Base-by-base conservation (phyloP, 2,329 filamentous ascomycete genomes). In the Colletotrichum sp. region DNA sequence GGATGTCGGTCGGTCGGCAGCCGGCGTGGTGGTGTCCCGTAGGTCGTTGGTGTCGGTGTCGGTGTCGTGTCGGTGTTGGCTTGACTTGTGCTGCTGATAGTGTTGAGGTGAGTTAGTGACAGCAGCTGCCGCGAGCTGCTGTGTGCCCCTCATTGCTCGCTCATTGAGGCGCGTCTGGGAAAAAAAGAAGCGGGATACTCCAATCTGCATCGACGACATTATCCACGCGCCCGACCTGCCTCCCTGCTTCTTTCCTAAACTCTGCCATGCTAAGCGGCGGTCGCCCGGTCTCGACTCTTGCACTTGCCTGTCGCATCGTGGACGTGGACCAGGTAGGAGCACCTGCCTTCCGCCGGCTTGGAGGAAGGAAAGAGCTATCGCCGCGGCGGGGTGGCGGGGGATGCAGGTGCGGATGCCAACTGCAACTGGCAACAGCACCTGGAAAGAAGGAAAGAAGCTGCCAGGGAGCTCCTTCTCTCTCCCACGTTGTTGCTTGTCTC, bases 141-240 rank as follows among this genome's bases (percentile, higher is more conserved):
- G 30, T 32, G 43, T 34, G 52, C 58, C 28, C 48, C 28, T 48
- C n/a, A n/a, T 21, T 69, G 61, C 65, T 18, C 38, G 18, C 36
- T 38, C 67, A 66, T 66, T 74, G 72, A 61, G 67, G 72, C 67
- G 72, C 68, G 28, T 72, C 67, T 13, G n/a, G n/a, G 1, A 48
- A 0, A 32, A 32, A 48, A 48, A 21, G 10, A 48, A 48, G 43
- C 43, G n/a, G 43, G 30, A 60, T 61, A 34, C 48, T 38, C 28
- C 28, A 68, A 38, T 48, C 36, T 52, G 10, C 30, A 30, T 70
- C 30, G 13, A 28, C 67, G 43, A 69, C 65, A 73, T 73, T 48
- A 70, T n/a, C 34, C 67, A 36, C 71, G 48, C 58, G 30, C 67
- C 32, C 18, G 43, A 6, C 65, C n/a, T 57, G 7, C 16, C 26